A percentile compares a stretch with the other conserved stretches of the same genome.
These are phyloP conservation scores for Nymphaea thermarum DNA, from an alignment of 164 flowering plant species.

Conservation along the genomic window DNA sequence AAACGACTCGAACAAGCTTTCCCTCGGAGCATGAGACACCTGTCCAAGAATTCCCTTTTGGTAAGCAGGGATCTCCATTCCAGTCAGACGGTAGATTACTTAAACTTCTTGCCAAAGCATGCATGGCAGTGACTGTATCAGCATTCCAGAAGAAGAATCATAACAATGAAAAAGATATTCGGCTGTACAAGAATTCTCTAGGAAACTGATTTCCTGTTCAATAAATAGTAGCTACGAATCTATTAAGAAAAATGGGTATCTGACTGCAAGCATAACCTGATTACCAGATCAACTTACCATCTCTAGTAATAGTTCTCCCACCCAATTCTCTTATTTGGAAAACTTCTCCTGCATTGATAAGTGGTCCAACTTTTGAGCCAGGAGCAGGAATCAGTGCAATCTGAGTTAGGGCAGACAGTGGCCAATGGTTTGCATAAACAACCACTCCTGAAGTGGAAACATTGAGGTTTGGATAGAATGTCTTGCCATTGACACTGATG, in stretches of 20 bases:
- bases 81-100: conserved; percentile 66
- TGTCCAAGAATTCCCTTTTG: conserved; percentile 57
- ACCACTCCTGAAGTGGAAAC: conserved; percentile 46
- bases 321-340: conserved; percentile 46
- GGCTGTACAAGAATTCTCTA: too few relatives aligned
- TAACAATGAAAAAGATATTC: not conserved
- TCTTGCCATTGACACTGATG: conserved; percentile 43
- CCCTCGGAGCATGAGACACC: conserved; percentile 55
- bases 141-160: not conserved
- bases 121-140: conserved; percentile 50
- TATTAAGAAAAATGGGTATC: too few relatives aligned
- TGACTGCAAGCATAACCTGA: too few relatives aligned
- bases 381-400: conserved; percentile 35
- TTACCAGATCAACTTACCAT: conserved; percentile 32
- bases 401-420: conserved; percentile 51
- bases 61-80: conserved; percentile 94
- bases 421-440: conserved; percentile 50
- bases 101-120: conserved; percentile 40
- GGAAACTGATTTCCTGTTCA: too few relatives aligned
- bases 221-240: too few relatives aligned
- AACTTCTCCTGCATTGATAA: conserved; percentile 76
- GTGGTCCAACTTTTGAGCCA: conserved; percentile 55
- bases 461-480: conserved; percentile 46
- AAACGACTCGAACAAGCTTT: conserved; percentile 27
- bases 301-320: conserved; percentile 54